Percentiles rank a stretch among this genome's conserved stretches.
Conservation (phyloP, 2,329 filamentous ascomycete species). For the Corynespora cassiicola region DNA sequence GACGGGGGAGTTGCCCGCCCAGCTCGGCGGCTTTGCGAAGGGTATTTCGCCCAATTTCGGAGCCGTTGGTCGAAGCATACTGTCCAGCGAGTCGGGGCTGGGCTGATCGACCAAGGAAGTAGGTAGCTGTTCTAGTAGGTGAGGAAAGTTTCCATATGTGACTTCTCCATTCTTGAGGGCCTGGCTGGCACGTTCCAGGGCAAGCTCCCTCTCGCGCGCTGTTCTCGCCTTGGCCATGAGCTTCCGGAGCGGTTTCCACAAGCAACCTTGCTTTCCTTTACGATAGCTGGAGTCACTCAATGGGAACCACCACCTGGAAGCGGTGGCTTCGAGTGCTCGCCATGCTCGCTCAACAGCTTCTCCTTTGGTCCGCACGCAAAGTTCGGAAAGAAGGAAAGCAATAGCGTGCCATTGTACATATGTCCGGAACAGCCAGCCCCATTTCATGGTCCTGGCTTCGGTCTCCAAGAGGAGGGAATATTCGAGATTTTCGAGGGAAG, state of each 20-base stretch:
- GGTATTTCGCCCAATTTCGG: conserved; percentile 35
- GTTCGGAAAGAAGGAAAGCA: conserved; percentile 66
- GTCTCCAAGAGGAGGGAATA: conserved; percentile 70
- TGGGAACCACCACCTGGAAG: conserved; percentile 50
- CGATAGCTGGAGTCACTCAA: conserved; percentile 29
- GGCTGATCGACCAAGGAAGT: conserved; percentile 24
- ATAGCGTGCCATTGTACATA: conserved; percentile 72
- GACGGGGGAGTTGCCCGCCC: conserved; percentile 25
- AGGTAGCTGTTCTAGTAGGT: conserved; percentile 15
- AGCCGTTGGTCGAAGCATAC: conserved; percentile 33
- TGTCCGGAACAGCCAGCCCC: conserved; percentile 70
- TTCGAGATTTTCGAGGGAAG: conserved; percentile 77
- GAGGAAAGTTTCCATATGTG: conserved; percentile 17
- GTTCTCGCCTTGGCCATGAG: conserved; percentile 65
- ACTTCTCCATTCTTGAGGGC: conserved; percentile 28
- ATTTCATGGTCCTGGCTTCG: conserved; percentile 66
- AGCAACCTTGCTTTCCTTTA: conserved; percentile 54
- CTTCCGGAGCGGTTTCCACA: conserved; percentile 69
- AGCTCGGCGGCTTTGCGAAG: conserved; percentile 21
- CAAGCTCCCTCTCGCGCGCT: conserved; percentile 59
- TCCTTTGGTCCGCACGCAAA: conserved; percentile 64
- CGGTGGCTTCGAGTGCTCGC: conserved; percentile 60
- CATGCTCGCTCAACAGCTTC: conserved; percentile 67
- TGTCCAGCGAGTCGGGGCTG: conserved; percentile 30
- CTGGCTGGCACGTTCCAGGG: conserved; percentile 43